phyloP scores from a whole-genome alignment of 1,284 basidiomycete species.

The Neonothopanus nambi region DNA sequence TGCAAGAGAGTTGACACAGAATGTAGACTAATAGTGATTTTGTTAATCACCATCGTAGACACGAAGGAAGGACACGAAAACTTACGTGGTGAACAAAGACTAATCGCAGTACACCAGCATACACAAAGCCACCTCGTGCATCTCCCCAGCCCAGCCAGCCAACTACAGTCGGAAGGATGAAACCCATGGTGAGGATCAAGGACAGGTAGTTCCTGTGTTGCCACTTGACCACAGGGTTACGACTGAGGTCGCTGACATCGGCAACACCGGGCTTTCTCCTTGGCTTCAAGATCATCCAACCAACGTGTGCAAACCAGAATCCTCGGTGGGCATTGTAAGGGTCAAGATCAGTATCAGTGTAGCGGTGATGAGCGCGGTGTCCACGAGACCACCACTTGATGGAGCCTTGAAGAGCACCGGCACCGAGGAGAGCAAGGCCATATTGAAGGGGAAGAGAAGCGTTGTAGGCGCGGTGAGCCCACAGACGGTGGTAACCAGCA shows the following conservation, averaged over 20 bases:
- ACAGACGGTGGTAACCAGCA: constrained; percentile 88
- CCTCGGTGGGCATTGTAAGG: constrained; percentile 92
- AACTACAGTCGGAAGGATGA: constrained; percentile 75
- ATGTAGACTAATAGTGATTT: constrained; percentile 66
- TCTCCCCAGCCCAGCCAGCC: constrained; percentile 86
- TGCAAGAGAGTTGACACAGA: constrained; percentile 94
- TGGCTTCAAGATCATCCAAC: constrained; percentile 94
- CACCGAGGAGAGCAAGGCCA: constrained; percentile 74
- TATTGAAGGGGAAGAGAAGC: constrained; percentile 83
- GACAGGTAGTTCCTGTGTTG: constrained; percentile 83
- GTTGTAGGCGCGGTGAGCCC: constrained; percentile 92
- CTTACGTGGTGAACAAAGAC: constrained; percentile 88
- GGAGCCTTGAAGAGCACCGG: constrained; percentile 87
- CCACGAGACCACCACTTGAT: constrained; percentile 96
- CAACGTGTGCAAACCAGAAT: constrained; percentile 78
- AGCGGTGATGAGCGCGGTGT: constrained; percentile 91
- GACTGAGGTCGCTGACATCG: constrained; percentile 83
- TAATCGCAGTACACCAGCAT: constrained; percentile 81
- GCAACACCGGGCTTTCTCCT: constrained; percentile 86
- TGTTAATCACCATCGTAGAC: not conserved
- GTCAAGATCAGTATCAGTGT: constrained; percentile 95
- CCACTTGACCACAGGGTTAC: constrained; percentile 80
- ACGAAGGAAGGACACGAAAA: constrained; percentile 8
- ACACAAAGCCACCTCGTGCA: constrained; percentile 82
- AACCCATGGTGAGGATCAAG: constrained; percentile 73